Conservation (phyloP, 768 basidiomycete species). For the Tylopilus subfusipes region DNA sequence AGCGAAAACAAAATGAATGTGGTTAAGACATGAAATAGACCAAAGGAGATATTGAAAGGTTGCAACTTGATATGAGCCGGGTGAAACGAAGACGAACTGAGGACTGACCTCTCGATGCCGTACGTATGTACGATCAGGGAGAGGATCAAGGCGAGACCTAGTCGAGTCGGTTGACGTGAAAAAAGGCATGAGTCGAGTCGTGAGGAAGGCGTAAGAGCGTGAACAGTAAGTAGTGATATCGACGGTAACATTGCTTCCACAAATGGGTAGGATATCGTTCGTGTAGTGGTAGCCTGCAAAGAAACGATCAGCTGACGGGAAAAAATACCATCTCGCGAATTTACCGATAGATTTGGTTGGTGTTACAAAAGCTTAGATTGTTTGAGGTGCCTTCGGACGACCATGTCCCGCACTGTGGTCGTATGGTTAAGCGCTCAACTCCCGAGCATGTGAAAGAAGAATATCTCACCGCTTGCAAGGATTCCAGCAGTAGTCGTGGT, state of each 20-base stretch:
- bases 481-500: conserved; percentile 71
- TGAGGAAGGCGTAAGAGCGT: conserved; percentile 7
- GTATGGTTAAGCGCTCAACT: conserved; percentile 1
- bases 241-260: conserved; percentile 16
- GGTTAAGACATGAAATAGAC: conserved; percentile 4
- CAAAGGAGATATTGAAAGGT: neutral
- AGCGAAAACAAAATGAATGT: neutral
- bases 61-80: neutral
- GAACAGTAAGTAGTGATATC: conserved; percentile 4
- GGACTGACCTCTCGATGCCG: neutral
- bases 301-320: neutral
- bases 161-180: neutral
- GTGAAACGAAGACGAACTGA: neutral
- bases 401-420: conserved; percentile 70
- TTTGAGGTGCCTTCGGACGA: conserved; percentile 72
- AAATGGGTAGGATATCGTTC: conserved; percentile 3
- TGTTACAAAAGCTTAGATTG: conserved; percentile 64
- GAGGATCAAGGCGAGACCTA: neutral
- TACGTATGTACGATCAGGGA: neutral
- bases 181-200: conserved; percentile 2
- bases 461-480: conserved; percentile 62
- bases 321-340: neutral
- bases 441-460: neutral
- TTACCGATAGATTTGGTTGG: conserved; percentile 8
- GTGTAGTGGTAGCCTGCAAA: conserved; percentile 1